Evolutionary conservation across 148 eudicot species (phyloP).

Genomic region (Chenopodium quinoa): DNA sequence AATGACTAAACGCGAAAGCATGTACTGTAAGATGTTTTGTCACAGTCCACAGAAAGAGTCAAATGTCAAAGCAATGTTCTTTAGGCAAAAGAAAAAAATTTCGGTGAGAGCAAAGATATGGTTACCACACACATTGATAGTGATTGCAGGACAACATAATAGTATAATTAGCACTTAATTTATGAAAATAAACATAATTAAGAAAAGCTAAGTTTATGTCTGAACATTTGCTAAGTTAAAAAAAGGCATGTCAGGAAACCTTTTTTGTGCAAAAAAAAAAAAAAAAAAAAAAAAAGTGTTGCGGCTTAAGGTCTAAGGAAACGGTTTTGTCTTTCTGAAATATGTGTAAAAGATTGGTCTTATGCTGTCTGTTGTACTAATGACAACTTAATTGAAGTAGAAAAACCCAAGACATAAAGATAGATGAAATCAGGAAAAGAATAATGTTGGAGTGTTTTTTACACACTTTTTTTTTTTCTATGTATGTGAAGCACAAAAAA

Average conservation of each 20-base stretch:
- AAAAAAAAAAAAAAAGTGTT: not conserved
- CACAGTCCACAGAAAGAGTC: no score
- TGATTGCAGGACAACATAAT: not conserved
- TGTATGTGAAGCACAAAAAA: no score
- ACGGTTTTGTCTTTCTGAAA: constrained; percentile 12
- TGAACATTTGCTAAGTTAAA: constrained; percentile 18
- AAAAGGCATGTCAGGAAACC: constrained; percentile 5
- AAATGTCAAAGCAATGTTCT: not conserved
- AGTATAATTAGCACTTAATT: not conserved
- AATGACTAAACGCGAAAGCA: not conserved
- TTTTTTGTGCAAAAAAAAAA: not conserved
- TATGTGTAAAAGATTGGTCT: constrained; percentile 22
- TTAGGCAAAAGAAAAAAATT: no score
- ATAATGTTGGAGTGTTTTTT: not conserved
- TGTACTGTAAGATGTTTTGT: no score
- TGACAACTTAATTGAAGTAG: constrained; percentile 16
- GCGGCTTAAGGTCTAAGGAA: constrained; percentile 31
- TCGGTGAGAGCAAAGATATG: not conserved
- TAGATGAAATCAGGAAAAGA: not conserved
- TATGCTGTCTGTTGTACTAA: constrained; percentile 26
- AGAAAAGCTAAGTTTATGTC: constrained; percentile 23
- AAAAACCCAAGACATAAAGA: not conserved
- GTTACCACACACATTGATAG: not conserved
- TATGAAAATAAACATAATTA: constrained; percentile 25
- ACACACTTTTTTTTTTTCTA: no score